phyloP scores from a whole-genome alignment of 1,284 basidiomycete species.

The Cystobasidiaceae sp. region DNA sequence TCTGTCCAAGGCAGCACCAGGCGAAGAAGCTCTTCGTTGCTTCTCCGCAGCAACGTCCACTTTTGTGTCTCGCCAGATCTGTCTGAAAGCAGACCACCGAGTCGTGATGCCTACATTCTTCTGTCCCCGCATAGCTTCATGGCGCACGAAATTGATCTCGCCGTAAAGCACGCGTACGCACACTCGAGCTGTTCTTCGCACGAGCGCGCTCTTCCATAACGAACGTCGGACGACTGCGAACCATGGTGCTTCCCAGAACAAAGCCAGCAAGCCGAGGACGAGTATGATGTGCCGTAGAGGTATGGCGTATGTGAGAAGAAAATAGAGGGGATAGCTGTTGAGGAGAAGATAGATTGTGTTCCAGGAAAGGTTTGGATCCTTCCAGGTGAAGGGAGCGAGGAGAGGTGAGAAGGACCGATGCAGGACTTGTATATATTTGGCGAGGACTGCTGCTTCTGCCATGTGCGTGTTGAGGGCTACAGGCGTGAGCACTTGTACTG shows the following conservation, averaged over 20 bases:
- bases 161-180: conserved; percentile 6
- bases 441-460: conserved; percentile 4
- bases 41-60: background rate
- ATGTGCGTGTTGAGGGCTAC: conserved; percentile 4
- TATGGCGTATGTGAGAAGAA: conserved; percentile 36
- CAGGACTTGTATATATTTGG: conserved; percentile 13
- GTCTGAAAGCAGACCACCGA: conserved; percentile 7
- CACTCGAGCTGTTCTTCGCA: conserved; percentile 1
- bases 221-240: conserved; percentile 35
- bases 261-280: conserved; percentile 33
- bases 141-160: background rate
- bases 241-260: conserved; percentile 42
- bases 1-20: background rate
- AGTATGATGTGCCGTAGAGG: conserved; percentile 37
- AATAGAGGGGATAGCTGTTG: conserved; percentile 41
- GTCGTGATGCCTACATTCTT: conserved; percentile 1
- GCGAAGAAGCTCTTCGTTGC: background rate
- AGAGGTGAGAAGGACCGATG: conserved; percentile 35
- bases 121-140: background rate
- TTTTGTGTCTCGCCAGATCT: conserved; percentile 14
- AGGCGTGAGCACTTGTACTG: conserved; percentile 25
- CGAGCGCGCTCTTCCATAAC: conserved; percentile 31
- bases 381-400: conserved; percentile 35
- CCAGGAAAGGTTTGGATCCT: conserved; percentile 33
- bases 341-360: conserved; percentile 35